Evolutionary conservation across 2,329 filamentous ascomycete genomes (phyloP).

Genomic region (Stagonosporopsis vannaccii): DNA sequence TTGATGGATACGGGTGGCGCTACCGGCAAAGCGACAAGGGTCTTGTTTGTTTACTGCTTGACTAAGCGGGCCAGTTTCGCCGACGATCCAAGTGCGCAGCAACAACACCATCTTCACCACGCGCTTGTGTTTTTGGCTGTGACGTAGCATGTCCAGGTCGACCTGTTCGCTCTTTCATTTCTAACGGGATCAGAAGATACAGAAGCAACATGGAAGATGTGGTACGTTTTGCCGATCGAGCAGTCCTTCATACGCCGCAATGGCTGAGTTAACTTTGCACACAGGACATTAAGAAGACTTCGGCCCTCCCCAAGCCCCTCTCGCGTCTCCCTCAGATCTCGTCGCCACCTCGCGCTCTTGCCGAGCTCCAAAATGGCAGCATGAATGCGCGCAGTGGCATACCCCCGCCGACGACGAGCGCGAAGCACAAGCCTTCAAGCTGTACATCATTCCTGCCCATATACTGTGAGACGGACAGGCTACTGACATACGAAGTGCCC

Average conservation of each 20-base stretch:
- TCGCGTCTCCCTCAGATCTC: slow-evolving; percentile 34
- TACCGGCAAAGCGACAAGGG: slow-evolving; percentile 7
- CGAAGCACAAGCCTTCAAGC: slow-evolving; percentile 61
- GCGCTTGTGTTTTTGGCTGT: slow-evolving; percentile 23
- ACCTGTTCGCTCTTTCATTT: slow-evolving; percentile 23
- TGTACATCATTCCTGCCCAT: slow-evolving; percentile 45
- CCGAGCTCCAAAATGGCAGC: slow-evolving; percentile 60
- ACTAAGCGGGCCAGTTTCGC: slow-evolving; percentile 6
- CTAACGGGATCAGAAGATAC: slow-evolving; percentile 25
- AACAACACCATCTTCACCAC: slow-evolving; percentile 23
- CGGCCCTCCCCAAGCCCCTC: slow-evolving; percentile 40
- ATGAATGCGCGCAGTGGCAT: slow-evolving; percentile 62
- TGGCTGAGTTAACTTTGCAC: slow-evolving; percentile 21
- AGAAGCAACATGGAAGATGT: slow-evolving; percentile 39
- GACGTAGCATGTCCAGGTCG: slow-evolving; percentile 34
- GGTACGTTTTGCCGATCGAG: slow-evolving; percentile 26
- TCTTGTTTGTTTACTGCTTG: slow-evolving; percentile 20
- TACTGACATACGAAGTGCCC: slow-evolving; percentile 47
- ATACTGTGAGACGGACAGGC: slow-evolving; percentile 16
- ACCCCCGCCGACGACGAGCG: slow-evolving; percentile 55
- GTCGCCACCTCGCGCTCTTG: slow-evolving; percentile 48
- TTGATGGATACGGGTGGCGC: slow-evolving; percentile 4
- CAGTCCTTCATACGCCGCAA: slow-evolving; percentile 10
- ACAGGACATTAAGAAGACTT: slow-evolving; percentile 37
- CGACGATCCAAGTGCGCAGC: slow-evolving; percentile 15